Evolutionary conservation across 352 stramenopile species (phyloP).

Genomic region (Stephanocyclus meneghinianus): DNA sequence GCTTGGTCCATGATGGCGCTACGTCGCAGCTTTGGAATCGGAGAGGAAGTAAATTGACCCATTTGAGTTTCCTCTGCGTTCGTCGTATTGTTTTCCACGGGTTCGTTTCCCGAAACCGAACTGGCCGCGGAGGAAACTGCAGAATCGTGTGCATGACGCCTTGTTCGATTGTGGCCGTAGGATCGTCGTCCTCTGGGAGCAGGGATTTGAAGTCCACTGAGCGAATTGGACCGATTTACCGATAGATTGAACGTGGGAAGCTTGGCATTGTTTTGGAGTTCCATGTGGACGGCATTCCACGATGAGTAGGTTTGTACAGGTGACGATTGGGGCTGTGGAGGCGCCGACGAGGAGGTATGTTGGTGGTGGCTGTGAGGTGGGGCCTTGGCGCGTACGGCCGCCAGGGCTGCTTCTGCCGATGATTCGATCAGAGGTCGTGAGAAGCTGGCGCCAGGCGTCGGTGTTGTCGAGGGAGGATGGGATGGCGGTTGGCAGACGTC

Average conservation of each 20-base stretch:
- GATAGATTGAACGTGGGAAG: slow-evolving; percentile 67
- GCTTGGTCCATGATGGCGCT: neutral
- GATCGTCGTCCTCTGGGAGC: slow-evolving; percentile 23
- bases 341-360: neutral
- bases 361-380: neutral
- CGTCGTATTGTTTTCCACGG: neutral
- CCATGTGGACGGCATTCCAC: slow-evolving; percentile 78
- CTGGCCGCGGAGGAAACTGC: neutral
- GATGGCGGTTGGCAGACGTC: neutral
- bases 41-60: neutral
- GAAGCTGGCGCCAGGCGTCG: neutral
- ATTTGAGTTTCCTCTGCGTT: neutral
- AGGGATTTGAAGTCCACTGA: slow-evolving; percentile 34
- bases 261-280: slow-evolving; percentile 78
- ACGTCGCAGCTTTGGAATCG: slow-evolving; percentile 8
- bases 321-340: neutral
- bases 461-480: neutral
- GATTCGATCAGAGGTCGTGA: neutral
- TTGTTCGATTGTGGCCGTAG: neutral
- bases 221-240: slow-evolving; percentile 64
- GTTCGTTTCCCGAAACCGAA: slow-evolving; percentile 1
- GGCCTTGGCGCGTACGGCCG: neutral
- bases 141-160: neutral
- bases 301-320: slow-evolving; percentile 2
- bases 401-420: neutral